Base-by-base conservation (phyloP, 2,329 filamentous ascomycete species). In the Fusarium torreyae region DNA sequence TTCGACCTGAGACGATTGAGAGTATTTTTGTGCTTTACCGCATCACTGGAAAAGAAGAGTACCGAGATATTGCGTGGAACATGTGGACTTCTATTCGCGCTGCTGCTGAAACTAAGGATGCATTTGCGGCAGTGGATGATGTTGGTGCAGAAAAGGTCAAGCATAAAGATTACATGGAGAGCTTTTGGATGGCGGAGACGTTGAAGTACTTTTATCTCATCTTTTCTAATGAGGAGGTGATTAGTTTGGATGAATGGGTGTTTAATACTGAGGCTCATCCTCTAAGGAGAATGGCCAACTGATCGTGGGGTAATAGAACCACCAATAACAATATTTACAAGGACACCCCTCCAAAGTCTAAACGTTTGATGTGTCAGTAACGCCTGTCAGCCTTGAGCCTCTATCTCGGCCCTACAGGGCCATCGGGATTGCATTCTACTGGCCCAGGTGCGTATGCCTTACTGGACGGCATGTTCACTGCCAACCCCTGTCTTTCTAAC, bases 11-110 rank as follows among this genome's bases (percentile, higher is more conserved):
- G 79, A 92, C 92, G 3, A 93, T 95, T 55, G 92, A 95, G 81
- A 92, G 89, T 15, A 87, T 96, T 6, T 95, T 93, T 78, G 87
- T 93, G 75, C 88, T 95, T 83, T 93, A 91, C 77, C 87, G 92
- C 50, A 83, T 93, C 54, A 94, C 91, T 0, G 92, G 91, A n/a
- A 87, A 92, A 63, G 71, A 83, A 2, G 81, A 84, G 43, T 91
- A 88, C 82, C 87, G 88, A 60, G 86, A 91, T 48, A 88, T 89
- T 72, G 92, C 91, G 2, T 94, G 92, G 91, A 81, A 82, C 44
- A 94, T 94, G 91, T 94, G 93, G 77, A 77, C 85, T 48, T 84
- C 87, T 2, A 84, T 94, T 26, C 82, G 87, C 50, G 82, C 82
- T 66, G 82, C 87, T 69, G 91, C 91, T 5, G 83, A 84, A 36